Percentiles rank a stretch among this genome's conserved stretches.
These are phyloP conservation scores for Achaetomium macrosporum DNA, from an alignment of 2,329 filamentous ascomycete genomes.

Conservation along the genomic window DNA sequence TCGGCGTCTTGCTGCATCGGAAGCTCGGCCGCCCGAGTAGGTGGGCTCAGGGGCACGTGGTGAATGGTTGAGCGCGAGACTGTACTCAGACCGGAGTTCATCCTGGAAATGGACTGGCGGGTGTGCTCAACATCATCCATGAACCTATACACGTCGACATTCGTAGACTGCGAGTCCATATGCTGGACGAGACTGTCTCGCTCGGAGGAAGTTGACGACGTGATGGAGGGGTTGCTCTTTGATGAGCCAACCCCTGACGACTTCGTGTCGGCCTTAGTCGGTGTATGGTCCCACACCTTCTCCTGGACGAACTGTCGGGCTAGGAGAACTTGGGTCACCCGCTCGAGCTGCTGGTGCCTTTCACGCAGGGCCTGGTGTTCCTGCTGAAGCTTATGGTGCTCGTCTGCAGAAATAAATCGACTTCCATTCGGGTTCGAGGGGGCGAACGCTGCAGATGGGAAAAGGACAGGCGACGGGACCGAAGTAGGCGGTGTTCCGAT, in stretches of 20 bases:
- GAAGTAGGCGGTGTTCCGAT: slow-evolving; percentile 15
- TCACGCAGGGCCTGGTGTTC: slow-evolving; percentile 17
- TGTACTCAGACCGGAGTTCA: slow-evolving; percentile 22
- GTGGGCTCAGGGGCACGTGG: slow-evolving; percentile 26
- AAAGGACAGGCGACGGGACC: slow-evolving; percentile 11
- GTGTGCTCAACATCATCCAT: slow-evolving; percentile 26
- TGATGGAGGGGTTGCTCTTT: neutral
- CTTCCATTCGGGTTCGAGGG: neutral
- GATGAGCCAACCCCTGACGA: neutral
- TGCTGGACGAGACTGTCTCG: slow-evolving; percentile 25
- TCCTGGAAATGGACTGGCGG: slow-evolving; percentile 19
- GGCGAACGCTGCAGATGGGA: neutral
- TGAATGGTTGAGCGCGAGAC: slow-evolving; percentile 24
- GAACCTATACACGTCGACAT: slow-evolving; percentile 22
- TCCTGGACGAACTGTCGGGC: slow-evolving; percentile 8
- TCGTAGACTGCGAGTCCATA: slow-evolving; percentile 27
- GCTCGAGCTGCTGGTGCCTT: slow-evolving; percentile 18
- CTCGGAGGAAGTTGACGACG: slow-evolving; percentile 6
- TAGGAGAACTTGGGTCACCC: slow-evolving; percentile 13
- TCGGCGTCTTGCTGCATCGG: neutral
- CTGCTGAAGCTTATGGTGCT: slow-evolving; percentile 17
- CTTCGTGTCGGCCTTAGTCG: neutral
- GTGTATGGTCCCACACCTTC: neutral
- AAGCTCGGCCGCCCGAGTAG: slow-evolving; percentile 5
- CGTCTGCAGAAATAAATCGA: slow-evolving; percentile 13